Base-by-base conservation (phyloP, 2,329 filamentous ascomycete genomes). In the Venturia nashicola region DNA sequence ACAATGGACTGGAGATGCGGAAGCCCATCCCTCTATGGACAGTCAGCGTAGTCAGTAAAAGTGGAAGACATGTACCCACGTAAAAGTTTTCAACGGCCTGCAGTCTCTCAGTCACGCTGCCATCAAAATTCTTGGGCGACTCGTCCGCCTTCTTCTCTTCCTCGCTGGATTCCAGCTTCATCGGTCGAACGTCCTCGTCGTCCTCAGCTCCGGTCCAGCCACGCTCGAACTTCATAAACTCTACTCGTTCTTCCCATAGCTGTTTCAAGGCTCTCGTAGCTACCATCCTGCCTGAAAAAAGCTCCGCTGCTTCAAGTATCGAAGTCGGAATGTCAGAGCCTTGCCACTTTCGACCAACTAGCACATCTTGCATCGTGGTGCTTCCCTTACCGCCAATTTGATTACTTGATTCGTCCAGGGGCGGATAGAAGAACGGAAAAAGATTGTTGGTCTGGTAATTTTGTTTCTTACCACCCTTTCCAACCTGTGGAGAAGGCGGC, bases 401-500 rank as follows among this genome's bases (percentile, higher is more conserved):
- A 72, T 96, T 96, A 75, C 91, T 96, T 32, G 86, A 87, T 66
- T 87, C 87, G 74, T 97, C 93, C 20, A 97, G 79, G 1, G 94
- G 94, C 1, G 94, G 94, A 69, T 99, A 99, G 77, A 99, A 86
- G 72, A 99, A 97, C 0, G 94, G 94, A 68, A 99, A 97, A 72
- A 97, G 94, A 70, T 99, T 94, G 71, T 99, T 99, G 0, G 94
- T 99, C 74, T 99, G 94, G 71, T 99, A 99, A 69, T 97, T 99
- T 71, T 99, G 94, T 73, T 99, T 99, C 80, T 99, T 99, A 0
- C 89, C 92, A 62, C 89, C 90, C 74, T 97, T 99, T 0, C 91
- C 91, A 34, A 91, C 84, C 42, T 88, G 87, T 11, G 94, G 94
- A 1, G 93, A 97, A 0, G 94, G 94, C 0, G 94, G 94, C 32